These are phyloP conservation scores for Saccharomycopsis lassenensis DNA, from an alignment of 805 yeast species.

Conservation along the genomic window DNA sequence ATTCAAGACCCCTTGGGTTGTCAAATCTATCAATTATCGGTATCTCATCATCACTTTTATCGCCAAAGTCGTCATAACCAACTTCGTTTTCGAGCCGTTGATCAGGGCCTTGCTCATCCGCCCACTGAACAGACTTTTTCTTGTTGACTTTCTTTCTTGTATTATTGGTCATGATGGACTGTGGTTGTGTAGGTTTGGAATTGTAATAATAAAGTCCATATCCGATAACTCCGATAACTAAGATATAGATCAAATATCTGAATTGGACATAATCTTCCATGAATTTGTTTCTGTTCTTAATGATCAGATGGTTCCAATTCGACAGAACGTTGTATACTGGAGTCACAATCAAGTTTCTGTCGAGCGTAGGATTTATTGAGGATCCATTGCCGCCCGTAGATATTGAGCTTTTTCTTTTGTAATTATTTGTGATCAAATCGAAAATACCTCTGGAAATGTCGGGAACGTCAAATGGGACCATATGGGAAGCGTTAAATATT, in stretches of 20 bases:
- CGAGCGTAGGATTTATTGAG: no score
- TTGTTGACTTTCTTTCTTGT: not conserved
- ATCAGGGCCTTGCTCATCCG: conserved; percentile 13
- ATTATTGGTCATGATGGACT: conserved; percentile 14
- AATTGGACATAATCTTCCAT: conserved; percentile 10
- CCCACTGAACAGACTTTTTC: conserved; percentile 19
- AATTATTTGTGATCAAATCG: conserved; percentile 29
- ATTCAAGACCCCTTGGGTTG: no score
- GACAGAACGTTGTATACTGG: conserved; percentile 14
- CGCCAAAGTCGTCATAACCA: not conserved
- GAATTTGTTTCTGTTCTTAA: conserved; percentile 1
- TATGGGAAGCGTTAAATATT: conserved; percentile 57
- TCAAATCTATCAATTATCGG: no score
- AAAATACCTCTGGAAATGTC: conserved; percentile 47
- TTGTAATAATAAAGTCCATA: conserved; percentile 17
- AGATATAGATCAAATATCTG: conserved; percentile 12
- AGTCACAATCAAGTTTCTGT: conserved; percentile 8
- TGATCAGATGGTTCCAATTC: conserved; percentile 1
- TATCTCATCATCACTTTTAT: not conserved
- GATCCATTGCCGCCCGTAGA: no score
- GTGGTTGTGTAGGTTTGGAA: conserved; percentile 8
- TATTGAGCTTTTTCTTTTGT: not conserved
- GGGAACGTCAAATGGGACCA: conserved; percentile 70
- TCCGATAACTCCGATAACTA: conserved; percentile 5
- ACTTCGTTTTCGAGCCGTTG: not conserved